phyloP scores from a whole-genome alignment of 2,329 filamentous ascomycete species.

The Hymenoscyphus linearis region DNA sequence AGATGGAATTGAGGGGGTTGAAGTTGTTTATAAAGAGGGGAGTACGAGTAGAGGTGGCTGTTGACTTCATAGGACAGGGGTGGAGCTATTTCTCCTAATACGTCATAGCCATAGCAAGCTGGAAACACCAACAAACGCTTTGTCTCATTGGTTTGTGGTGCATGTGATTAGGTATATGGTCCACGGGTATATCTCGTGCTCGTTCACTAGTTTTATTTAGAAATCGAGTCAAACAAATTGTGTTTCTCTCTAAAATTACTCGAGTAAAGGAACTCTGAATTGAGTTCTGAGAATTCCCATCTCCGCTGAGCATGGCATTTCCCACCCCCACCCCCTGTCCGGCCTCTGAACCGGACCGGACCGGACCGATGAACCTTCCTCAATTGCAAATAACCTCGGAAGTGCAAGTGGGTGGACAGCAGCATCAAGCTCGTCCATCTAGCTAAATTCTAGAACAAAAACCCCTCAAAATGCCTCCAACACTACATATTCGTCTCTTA shows the following conservation, averaged over 20 bases:
- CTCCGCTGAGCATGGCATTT: neutral
- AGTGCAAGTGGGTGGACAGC: too few relatives aligned
- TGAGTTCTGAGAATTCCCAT: neutral
- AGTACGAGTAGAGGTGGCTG: neutral
- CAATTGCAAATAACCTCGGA: neutral
- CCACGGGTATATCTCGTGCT: neutral
- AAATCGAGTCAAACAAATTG: neutral
- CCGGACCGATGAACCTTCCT: neutral
- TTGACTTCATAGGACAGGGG: conserved; percentile 3
- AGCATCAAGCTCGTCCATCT: neutral
- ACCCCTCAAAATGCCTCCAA: neutral
- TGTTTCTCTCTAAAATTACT: neutral
- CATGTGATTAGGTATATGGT: neutral
- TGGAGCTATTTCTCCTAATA: neutral
- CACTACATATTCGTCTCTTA: neutral
- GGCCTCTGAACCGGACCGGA: neutral
- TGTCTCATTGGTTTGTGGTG: neutral
- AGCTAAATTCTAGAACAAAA: neutral
- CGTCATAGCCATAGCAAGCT: neutral
- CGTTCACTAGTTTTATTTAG: neutral
- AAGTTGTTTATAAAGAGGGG: neutral
- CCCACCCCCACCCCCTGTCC: neutral
- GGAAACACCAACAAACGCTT: neutral
- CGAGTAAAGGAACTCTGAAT: neutral
- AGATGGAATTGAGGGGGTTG: neutral